Evolutionary conservation across 2,329 filamentous ascomycete species (phyloP).

Genomic region (Dactylellina leptospora): DNA sequence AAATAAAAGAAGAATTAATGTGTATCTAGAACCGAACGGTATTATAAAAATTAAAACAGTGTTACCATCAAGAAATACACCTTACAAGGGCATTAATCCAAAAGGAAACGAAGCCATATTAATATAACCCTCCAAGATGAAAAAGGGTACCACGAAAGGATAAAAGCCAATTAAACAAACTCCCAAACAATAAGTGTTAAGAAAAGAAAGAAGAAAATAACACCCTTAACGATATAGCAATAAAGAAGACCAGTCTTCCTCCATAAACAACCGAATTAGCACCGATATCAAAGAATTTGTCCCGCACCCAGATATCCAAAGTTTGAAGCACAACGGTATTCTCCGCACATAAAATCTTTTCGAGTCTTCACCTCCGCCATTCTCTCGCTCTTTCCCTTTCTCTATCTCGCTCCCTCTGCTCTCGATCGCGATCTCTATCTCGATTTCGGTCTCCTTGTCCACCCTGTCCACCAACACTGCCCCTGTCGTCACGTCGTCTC

Average conservation of each 20-base stretch:
- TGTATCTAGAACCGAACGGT: too few relatives aligned
- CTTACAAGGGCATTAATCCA: too few relatives aligned
- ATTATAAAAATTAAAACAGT: too few relatives aligned
- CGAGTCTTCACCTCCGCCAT: conserved; percentile 32
- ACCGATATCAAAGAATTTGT: not conserved
- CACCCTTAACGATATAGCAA: not conserved
- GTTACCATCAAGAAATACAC: too few relatives aligned
- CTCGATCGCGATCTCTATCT: conserved; percentile 51
- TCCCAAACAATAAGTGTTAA: not conserved
- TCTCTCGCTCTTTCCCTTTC: conserved; percentile 53
- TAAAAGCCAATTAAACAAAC: not conserved
- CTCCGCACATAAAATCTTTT: not conserved
- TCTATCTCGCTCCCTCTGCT: conserved; percentile 49
- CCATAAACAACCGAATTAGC: conserved; percentile 10
- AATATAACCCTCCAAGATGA: too few relatives aligned
- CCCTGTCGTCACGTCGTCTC: conserved; percentile 61
- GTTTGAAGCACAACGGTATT: conserved; percentile 5
- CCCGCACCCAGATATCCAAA: not conserved
- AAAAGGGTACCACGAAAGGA: too few relatives aligned
- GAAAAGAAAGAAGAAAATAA: conserved; percentile 1
- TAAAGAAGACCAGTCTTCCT: conserved; percentile 29
- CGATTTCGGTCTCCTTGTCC: conserved; percentile 46
- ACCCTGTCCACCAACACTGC: conserved; percentile 58
- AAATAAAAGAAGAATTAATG: too few relatives aligned
- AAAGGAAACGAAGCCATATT: too few relatives aligned